Percentiles rank a stretch among this genome's conserved stretches.
Conservation (phyloP, 2,329 filamentous ascomycete genomes). For the Aspergillus intermedius region DNA sequence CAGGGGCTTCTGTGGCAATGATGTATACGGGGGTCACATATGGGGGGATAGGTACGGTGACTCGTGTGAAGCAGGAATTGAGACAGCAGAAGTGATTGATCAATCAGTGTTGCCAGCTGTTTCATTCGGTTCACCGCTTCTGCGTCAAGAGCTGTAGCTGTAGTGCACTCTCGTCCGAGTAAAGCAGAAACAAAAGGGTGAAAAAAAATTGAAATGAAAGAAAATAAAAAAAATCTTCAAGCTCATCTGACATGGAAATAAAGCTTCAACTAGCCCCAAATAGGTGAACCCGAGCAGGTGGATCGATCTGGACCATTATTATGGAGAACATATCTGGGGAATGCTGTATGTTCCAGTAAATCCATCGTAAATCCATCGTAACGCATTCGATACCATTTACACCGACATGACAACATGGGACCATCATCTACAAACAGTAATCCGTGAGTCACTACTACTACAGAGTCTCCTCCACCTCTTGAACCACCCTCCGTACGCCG, state of each 20-base stretch:
- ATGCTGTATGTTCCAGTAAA: too few relatives aligned
- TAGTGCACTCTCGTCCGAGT: constrained; percentile 5
- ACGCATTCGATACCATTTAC: background rate
- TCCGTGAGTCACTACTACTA: background rate
- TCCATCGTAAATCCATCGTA: background rate
- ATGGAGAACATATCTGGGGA: background rate
- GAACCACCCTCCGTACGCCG: constrained; percentile 64
- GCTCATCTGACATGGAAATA: constrained; percentile 6
- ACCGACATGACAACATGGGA: background rate
- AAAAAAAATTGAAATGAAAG: background rate
- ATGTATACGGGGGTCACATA: constrained; percentile 75
- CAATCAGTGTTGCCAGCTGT: too few relatives aligned
- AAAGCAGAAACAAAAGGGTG: constrained; percentile 4
- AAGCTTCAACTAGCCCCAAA: background rate
- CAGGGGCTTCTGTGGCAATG: constrained; percentile 85
- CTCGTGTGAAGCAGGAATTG: constrained; percentile 45
- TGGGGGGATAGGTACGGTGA: constrained; percentile 57
- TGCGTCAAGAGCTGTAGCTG: too few relatives aligned
- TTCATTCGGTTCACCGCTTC: too few relatives aligned
- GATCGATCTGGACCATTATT: background rate
- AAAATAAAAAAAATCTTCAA: constrained; percentile 4
- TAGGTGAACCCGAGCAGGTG: background rate
- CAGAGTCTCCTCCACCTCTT: constrained; percentile 55
- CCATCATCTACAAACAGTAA: background rate
- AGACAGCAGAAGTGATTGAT: constrained; percentile 24